A percentile compares a stretch with the other conserved stretches of the same genome.
These are phyloP conservation scores for Colletotrichum sp. DNA, from an alignment of 2,329 filamentous ascomycete species.

Conservation along the genomic window DNA sequence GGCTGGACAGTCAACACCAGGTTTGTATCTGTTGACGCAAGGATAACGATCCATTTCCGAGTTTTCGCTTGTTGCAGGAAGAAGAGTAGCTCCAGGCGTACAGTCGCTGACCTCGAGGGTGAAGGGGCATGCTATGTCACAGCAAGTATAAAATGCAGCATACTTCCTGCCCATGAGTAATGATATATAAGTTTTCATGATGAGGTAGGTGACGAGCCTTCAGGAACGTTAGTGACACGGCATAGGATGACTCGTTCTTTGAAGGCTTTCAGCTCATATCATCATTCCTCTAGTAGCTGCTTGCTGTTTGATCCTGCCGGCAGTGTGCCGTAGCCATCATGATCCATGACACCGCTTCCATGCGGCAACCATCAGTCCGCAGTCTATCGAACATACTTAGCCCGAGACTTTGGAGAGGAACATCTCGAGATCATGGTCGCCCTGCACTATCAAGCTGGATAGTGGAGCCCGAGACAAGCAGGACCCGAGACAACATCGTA, in stretches of 20 bases:
- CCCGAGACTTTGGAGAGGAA: not conserved
- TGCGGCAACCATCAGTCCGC: not conserved
- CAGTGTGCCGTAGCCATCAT: not conserved
- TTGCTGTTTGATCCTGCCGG: not conserved
- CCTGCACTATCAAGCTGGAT: not conserved
- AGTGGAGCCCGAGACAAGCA: not conserved
- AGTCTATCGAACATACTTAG: not conserved
- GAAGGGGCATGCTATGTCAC: not conserved
- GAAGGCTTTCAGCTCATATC: not conserved
- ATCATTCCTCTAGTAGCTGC: not conserved
- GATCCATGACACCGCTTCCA: not conserved
- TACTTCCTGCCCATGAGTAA: not conserved
- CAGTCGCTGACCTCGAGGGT: fast-evolving
- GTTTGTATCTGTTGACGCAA: not conserved
- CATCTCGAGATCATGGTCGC: not conserved
- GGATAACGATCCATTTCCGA: not conserved
- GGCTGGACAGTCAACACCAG: not conserved
- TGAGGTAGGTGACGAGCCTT: fast-evolving
- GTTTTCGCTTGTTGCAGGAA: not conserved
- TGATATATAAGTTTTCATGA: not conserved
- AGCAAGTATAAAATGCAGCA: fast-evolving
- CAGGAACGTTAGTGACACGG: not conserved
- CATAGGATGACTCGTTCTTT: not conserved
- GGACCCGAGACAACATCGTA: not conserved
- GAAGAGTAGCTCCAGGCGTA: fast-evolving